phyloP scores from a whole-genome alignment of 176 grass and related monocot genomes.

The Saccharum officinarum region DNA sequence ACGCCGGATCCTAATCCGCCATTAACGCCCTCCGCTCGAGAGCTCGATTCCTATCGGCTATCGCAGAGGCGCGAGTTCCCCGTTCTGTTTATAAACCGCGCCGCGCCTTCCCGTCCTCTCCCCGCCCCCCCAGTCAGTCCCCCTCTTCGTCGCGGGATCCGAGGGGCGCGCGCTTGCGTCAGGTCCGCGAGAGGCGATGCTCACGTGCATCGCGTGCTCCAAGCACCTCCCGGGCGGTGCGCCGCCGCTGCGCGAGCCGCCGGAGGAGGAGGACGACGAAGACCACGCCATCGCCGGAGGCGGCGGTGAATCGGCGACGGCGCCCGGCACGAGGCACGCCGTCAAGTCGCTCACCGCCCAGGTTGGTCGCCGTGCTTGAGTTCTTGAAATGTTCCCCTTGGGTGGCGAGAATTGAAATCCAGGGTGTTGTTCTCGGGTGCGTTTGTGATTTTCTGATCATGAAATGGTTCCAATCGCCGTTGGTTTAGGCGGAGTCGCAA shows the following conservation, averaged over 20 bases:
- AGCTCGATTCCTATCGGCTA: conserved; percentile 7
- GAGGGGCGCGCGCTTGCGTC: neutral
- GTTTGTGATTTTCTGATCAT: conserved; percentile 2
- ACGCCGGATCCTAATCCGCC: conserved; percentile 36
- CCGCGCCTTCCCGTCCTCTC: neutral
- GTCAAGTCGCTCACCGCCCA: conserved; percentile 71
- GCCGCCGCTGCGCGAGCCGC: conserved; percentile 46
- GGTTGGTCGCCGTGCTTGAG: conserved; percentile 31
- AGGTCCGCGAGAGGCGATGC: conserved; percentile 50
- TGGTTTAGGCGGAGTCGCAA: neutral
- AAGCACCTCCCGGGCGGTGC: conserved; percentile 56
- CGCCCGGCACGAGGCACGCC: conserved; percentile 65
- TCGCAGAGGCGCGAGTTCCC: neutral
- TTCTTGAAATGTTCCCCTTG: conserved; percentile 3
- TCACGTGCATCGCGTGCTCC: conserved; percentile 89
- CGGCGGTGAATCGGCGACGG: conserved; percentile 27
- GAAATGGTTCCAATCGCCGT: neutral
- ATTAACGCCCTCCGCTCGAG: conserved; percentile 22
- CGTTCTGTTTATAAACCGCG: conserved; percentile 3
- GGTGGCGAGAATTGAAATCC: neutral
- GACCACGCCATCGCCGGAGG: conserved; percentile 13
- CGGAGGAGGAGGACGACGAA: conserved; percentile 42
- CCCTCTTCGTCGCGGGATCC: conserved; percentile 3
- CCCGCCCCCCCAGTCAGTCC: neutral
- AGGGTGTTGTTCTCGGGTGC: neutral